Evolutionary conservation across 2,329 filamentous ascomycete genomes (phyloP), one percentile per base, ranked within the genome.

Genomic region (Hirsutella rhossiliensis): DNA sequence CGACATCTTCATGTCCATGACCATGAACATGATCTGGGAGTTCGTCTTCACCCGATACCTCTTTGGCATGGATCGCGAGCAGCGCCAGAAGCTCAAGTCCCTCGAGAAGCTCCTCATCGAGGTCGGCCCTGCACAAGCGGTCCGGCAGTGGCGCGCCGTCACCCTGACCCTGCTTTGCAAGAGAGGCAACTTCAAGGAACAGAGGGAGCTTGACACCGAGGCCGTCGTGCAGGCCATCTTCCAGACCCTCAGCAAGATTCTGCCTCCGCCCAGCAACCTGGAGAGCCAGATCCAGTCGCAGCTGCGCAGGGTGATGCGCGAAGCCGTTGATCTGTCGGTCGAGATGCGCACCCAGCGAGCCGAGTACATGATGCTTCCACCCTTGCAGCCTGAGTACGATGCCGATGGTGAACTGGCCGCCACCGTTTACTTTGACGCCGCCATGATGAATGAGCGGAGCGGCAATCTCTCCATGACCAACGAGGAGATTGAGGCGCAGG

Each of bases 11-110:
- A 96, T 97, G 87, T 92, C 88, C 32, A 88, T 98, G 63, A 87
- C 90, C 45, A 97, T 97, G 89, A 92, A 85, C 48, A 96, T 98
- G 88, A 82, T 98, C 42, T 98, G 89, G 89, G 92, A 98, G 64
- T 96, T 94, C 58, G 82, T 98, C 60, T 98, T 98, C 61, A 96
- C 90, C 9, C 81, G 92, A 50, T 98, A 98, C 62, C 80, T 98
- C 23, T 98, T 98, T 61, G 92, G 92, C 55, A 95, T 98, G 87
- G 92, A 98, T 61, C 79, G 89, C 55, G 92, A 97, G 64, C 92
- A 98, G 65, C 80, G 92, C 55, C 89, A 97, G 64, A 97, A 97
- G 65, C 82, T 98, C 62, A 97, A 98, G 69, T 81, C 84, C 30
- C 76, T 98, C 9, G 94, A 98, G 67, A 96, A 95, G 70, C 82